A percentile compares a stretch with the other conserved stretches of the same genome.
Conservation (phyloP, 345 rosid species). For the Triadica sebifera region DNA sequence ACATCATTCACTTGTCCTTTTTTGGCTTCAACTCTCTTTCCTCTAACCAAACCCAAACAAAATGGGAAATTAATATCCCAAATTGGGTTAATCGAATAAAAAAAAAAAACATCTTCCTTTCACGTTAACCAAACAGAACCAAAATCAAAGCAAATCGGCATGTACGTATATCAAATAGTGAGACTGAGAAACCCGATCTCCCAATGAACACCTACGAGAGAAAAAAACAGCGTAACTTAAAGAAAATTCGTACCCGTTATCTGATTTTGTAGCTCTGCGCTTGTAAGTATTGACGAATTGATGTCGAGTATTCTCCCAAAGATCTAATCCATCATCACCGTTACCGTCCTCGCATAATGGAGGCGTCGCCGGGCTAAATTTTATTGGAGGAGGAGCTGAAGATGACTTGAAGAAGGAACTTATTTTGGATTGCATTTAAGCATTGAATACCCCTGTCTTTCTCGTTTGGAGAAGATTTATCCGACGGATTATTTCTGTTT, state of each 20-base stretch:
- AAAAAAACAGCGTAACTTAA: background rate
- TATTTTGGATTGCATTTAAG: conserved; percentile 69
- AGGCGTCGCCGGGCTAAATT: background rate
- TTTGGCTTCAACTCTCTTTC: conserved; percentile 2
- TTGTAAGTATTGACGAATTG: conserved; percentile 43
- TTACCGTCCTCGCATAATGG: conserved; percentile 24
- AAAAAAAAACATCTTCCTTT: too few species aligned
- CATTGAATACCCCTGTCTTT: background rate
- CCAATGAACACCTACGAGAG: background rate
- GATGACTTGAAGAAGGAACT: conserved; percentile 65
- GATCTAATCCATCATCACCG: conserved; percentile 38
- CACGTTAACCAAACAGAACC: too few species aligned
- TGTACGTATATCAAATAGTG: background rate
- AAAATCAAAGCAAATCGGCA: background rate
- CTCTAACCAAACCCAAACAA: conserved; percentile 9
- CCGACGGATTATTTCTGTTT: background rate
- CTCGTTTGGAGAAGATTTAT: background rate
- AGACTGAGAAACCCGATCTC: background rate
- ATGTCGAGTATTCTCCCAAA: conserved; percentile 42
- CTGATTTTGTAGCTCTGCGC: conserved; percentile 41
- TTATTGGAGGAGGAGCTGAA: conserved; percentile 22
- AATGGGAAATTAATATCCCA: background rate
- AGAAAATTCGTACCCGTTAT: conserved; percentile 8
- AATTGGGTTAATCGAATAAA: too few species aligned
- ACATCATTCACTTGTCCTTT: conserved; percentile 17